Evolutionary conservation across 2,329 filamentous ascomycete species (phyloP).

Genomic region (Neofusicoccum cordaticola): DNA sequence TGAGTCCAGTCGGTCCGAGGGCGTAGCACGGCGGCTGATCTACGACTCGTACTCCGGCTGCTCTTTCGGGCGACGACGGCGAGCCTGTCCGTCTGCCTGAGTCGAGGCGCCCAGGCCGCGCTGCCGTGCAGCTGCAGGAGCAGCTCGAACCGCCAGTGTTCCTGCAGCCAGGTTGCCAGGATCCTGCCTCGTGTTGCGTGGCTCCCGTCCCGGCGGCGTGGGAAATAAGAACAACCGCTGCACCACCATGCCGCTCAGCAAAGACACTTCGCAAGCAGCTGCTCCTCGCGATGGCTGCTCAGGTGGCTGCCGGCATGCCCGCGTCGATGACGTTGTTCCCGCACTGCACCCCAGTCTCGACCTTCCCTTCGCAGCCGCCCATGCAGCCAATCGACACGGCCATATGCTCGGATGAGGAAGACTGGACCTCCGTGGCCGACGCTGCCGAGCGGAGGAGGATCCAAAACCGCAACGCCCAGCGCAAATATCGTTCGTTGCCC

Average conservation of each 20-base stretch:
- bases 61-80: not conserved
- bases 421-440: conserved; percentile 94
- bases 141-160: no score
- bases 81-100: not conserved
- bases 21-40: not conserved
- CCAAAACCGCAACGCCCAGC: conserved; percentile 88
- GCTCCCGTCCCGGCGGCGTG: not conserved
- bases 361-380: not conserved
- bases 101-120: not conserved
- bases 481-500: conserved; percentile 73
- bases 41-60: not conserved
- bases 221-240: not conserved
- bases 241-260: not conserved
- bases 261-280: not conserved
- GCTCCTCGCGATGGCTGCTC: not conserved
- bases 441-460: conserved; percentile 82
- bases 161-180: no score
- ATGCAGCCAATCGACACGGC: not conserved
- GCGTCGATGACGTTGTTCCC: not conserved
- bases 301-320: not conserved
- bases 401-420: conserved; percentile 56
- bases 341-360: not conserved
- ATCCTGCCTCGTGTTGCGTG: no score
- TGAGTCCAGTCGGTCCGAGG: not conserved
- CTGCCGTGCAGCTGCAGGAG: no score